phyloP scores from a whole-genome alignment of 345 rosid species.

The Gossypium australe region DNA sequence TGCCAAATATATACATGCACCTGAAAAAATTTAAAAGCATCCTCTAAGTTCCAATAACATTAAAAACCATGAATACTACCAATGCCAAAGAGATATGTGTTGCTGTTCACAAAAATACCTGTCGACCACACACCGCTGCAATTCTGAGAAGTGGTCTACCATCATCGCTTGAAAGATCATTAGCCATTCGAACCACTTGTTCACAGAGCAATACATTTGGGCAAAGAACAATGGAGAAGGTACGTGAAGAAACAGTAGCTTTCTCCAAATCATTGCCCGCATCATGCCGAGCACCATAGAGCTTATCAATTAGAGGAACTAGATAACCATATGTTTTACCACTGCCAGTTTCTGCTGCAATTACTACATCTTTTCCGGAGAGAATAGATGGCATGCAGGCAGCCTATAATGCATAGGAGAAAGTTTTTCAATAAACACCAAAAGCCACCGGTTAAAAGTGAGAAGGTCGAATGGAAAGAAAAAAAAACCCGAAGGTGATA shows the following conservation, averaged over 20 bases:
- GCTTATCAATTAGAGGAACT: slow-evolving; percentile 62
- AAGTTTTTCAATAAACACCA: not conserved
- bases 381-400: slow-evolving; percentile 59
- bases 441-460: not conserved
- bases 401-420: slow-evolving; percentile 39
- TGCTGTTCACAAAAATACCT: slow-evolving; percentile 38
- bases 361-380: slow-evolving; percentile 78
- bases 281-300: slow-evolving; percentile 21
- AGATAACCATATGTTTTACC: slow-evolving; percentile 89
- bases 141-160: slow-evolving; percentile 65
- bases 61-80: not conserved
- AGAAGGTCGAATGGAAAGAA: not conserved
- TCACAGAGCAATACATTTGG: slow-evolving; percentile 89
- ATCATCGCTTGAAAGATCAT: slow-evolving; percentile 50
- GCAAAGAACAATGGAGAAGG: slow-evolving; percentile 67
- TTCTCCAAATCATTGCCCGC: slow-evolving; percentile 13
- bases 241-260: slow-evolving; percentile 12
- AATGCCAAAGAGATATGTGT: not conserved
- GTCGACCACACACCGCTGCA: slow-evolving; percentile 67
- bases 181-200: slow-evolving; percentile 88
- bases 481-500: not conserved
- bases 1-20: not conserved
- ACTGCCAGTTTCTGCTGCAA: slow-evolving; percentile 97
- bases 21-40: not conserved
- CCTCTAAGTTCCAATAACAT: not conserved